Conservation (phyloP, 2,329 filamentous ascomycete species). For the Pyrenochaeta sp. region DNA sequence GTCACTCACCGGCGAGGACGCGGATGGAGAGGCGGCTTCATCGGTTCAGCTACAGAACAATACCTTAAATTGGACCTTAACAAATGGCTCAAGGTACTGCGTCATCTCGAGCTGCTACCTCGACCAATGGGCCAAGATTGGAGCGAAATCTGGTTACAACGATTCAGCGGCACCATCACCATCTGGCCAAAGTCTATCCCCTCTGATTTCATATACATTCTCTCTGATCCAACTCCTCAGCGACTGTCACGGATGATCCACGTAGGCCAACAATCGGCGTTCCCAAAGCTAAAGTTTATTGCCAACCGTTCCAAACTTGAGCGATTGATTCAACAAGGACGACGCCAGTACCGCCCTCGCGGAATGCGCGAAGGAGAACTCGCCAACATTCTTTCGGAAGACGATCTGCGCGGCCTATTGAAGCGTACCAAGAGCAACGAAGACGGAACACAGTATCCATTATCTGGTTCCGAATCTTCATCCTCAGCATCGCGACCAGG, state of each 20-base stretch:
- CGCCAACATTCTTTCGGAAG: constrained; percentile 53
- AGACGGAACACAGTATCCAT: constrained; percentile 19
- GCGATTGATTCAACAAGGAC: constrained; percentile 66
- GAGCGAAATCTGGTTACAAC: constrained; percentile 95
- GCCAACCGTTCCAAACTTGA: constrained; percentile 87
- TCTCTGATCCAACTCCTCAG: constrained; percentile 79
- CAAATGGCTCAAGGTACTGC: constrained; percentile 96
- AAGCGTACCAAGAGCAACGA: constrained; percentile 35
- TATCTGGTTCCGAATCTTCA: constrained; percentile 40
- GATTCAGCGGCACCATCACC: constrained; percentile 92
- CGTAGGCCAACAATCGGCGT: constrained; percentile 86
- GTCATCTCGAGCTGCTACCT: constrained; percentile 89
- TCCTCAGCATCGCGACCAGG: constrained; percentile 37
- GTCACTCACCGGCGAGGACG: constrained; percentile 93
- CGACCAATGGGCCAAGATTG: constrained; percentile 93
- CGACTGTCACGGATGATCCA: constrained; percentile 88
- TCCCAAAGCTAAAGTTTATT: constrained; percentile 91
- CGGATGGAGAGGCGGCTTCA: constrained; percentile 94
- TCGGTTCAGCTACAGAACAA: constrained; percentile 90
- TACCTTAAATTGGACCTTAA: constrained; percentile 95
- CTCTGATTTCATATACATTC: constrained; percentile 84
- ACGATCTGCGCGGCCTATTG: constrained; percentile 55
- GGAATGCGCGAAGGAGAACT: constrained; percentile 43
- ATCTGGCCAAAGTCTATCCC: constrained; percentile 87
- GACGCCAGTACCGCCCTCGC: constrained; percentile 51